phyloP scores from a whole-genome alignment of 768 basidiomycete genomes.

The Mycena filopes region DNA sequence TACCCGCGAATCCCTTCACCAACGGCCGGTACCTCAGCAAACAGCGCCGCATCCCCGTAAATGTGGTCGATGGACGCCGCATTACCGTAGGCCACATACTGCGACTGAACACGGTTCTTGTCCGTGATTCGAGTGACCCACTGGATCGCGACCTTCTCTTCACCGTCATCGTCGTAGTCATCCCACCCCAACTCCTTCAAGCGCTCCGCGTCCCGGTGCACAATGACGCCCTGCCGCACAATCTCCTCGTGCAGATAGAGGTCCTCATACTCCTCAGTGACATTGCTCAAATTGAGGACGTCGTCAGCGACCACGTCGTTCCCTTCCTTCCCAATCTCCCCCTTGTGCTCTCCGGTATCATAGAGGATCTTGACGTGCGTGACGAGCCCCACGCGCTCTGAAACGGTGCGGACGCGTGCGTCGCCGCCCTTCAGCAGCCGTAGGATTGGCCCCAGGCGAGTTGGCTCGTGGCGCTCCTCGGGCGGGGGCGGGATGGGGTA shows the following conservation, averaged over 20 bases:
- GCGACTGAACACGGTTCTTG: not conserved
- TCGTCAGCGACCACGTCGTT: constrained; percentile 14
- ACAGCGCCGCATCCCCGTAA: not conserved
- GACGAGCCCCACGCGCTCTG: constrained; percentile 22
- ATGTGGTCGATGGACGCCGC: not conserved
- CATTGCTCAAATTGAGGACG: not conserved
- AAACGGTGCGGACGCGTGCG: too few relatives aligned
- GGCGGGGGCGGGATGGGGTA: constrained; percentile 42
- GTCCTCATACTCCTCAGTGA: not conserved
- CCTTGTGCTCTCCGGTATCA: not conserved
- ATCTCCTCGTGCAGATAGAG: not conserved
- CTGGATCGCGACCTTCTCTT: too few relatives aligned
- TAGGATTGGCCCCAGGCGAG: not conserved
- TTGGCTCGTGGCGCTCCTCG: too few relatives aligned
- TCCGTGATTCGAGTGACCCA: not conserved
- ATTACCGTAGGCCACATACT: not conserved
- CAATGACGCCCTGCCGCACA: not conserved
- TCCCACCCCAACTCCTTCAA: not conserved
- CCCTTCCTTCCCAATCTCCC: not conserved
- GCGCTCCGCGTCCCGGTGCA: not conserved
- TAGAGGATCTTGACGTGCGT: constrained; percentile 14
- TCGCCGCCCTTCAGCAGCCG: constrained; percentile 23
- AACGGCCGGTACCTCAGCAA: not conserved
- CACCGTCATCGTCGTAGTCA: too few relatives aligned
- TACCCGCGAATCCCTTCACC: too few relatives aligned